phyloP scores from a whole-genome alignment of 1,284 basidiomycete species.

The Filobasidium uniguttulatum region DNA sequence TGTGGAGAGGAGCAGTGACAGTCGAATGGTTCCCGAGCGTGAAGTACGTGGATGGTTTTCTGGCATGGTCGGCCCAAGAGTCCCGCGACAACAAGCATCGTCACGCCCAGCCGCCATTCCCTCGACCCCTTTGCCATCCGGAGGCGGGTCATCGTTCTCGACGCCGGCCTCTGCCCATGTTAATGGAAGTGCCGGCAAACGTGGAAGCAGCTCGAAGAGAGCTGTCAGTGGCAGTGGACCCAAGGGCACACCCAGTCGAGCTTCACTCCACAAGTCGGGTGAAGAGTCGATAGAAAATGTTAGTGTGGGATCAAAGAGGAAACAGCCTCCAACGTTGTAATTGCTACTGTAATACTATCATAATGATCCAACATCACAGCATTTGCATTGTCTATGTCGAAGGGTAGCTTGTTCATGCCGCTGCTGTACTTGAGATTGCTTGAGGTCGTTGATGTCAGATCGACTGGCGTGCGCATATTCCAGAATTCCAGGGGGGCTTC shows the following conservation, averaged over 20 bases:
- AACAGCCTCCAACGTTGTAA: too few species aligned
- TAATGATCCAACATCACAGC: too few species aligned
- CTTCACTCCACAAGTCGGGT: not conserved
- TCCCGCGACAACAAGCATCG: not conserved
- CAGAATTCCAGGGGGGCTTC: too few species aligned
- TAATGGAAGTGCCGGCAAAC: not conserved
- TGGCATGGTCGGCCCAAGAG: not conserved
- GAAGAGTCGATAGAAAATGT: not conserved
- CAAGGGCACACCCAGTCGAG: not conserved
- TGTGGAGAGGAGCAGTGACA: not conserved
- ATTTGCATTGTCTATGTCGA: too few species aligned
- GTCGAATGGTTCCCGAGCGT: not conserved
- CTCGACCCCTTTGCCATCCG: not conserved
- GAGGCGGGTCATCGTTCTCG: not conserved
- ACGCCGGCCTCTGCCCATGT: not conserved
- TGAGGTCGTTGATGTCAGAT: too few species aligned
- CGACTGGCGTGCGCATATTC: too few species aligned
- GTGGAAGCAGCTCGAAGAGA: not conserved
- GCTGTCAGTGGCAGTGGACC: too few species aligned
- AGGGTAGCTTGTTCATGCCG: too few species aligned
- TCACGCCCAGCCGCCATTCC: not conserved
- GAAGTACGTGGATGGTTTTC: not conserved
- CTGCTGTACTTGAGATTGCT: too few species aligned
- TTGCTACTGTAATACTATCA: too few species aligned
- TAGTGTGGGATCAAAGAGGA: not conserved